Base-by-base conservation (phyloP, 192 early-diverging fungal species). In the Backusella morwellensis region DNA sequence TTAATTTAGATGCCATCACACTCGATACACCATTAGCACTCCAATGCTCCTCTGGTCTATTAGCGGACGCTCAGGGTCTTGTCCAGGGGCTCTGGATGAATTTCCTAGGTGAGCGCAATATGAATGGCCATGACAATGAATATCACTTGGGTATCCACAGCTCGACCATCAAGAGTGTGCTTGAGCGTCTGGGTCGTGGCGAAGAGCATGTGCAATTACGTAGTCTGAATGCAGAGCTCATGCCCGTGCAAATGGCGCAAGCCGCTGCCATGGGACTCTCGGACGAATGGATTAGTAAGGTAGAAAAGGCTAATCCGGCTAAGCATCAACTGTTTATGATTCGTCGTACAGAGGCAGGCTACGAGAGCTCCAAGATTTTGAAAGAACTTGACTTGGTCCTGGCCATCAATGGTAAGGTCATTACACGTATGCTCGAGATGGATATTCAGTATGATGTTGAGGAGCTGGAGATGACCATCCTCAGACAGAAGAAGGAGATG, bases 1-100 rank as follows among this genome's bases (percentile, higher is more conserved):
- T 92, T 77, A 95, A 95, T 78, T 86, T 95, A 85, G 91, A 95
- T 74, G 93, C 92, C 4, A 90, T 95, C 56, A 93, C 93, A 14
- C 68, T 95, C 14, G 94, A 95, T 75, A 94, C 94, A n/a, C 94
- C 94, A 17, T 75, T 94, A 7, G 93, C 91, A 21, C 89, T 93
- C 69, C 91, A 94, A 78, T 95, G 94, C 71, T 89, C 87, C 12
- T 91, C 91, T 1, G 94, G 94, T 56, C 85, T 93, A 5, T 81
- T 95, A 40, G 89, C 90, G 0, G 92, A 94, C 78, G 66, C 85
- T 23, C 73, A 89, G 23, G 94, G 92, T 1, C 78, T 81, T 26
- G 92, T 94, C 6, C 89, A 91, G 73, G 93, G 91, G 29, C 73
- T 95, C 5, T 95, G 94, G 94, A 77, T 93, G 19, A 88, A 82